Base-by-base conservation (phyloP, 495 filamentous ascomycete species). In the Astrothelium subdiscretum region DNA sequence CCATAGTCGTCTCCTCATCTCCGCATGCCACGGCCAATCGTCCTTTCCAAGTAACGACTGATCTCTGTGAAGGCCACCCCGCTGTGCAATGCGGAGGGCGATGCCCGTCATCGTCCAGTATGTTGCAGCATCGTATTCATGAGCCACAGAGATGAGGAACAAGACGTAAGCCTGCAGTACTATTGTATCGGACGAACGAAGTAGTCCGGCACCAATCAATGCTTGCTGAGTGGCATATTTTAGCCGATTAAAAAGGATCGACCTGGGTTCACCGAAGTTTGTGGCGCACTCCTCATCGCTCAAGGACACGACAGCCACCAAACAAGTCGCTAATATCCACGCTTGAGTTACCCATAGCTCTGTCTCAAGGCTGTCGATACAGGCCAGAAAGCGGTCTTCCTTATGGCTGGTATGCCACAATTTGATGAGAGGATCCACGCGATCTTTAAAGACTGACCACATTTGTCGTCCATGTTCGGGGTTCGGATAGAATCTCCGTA, bases 51-150 rank as follows among this genome's bases (percentile, higher is more conserved):
- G 42, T 4, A 43, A 32, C 20, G 63, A 52, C 1, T 60, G 59
- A 43, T 70, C 68, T 38, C 66, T 66, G 43, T 70, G 66, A 1
- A 70, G 59, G n/a, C 66, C 68, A 18, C 66, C 58, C 2, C 66
- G 60, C 38, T 68, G 66, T 2, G 63, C 68, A 0, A 70, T 59
- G 3, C 68, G 63, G n/a, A 65, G 59, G 18, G 63, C 66, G 22
- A 70, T 48, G 18, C 66, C 66, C 2, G 66, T 70, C 12, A 68
- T 42, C 22, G 65, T 65, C 68, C 68, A 70, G 42, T 65, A 66
- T 12, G 62, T 60, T 27, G 63, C 66, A 20, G 62, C 63, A 40
- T 68, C 67, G 35, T 66, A 63, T 8, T 31, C 27, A n/a, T 32
- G 59, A 24, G 61, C 43, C 4, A 66, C 59, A 11, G 67, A 58